Percentiles rank a stretch among this genome's conserved stretches.
phyloP scores from a whole-genome alignment of 768 basidiomycete species.

The Coprinopsis marcescibilis region DNA sequence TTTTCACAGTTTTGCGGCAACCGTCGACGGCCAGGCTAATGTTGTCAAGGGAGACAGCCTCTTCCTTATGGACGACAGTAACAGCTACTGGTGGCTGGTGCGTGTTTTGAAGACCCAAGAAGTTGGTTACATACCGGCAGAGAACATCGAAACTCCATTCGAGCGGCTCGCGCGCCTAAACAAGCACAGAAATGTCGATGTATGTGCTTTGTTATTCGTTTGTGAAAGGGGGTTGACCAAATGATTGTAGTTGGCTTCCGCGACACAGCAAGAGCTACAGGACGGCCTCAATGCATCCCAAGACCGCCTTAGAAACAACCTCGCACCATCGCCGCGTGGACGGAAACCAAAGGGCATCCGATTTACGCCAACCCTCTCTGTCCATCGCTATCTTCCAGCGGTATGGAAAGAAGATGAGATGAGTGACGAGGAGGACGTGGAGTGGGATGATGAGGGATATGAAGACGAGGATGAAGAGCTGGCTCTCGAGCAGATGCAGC shows the following conservation, averaged over 20 bases:
- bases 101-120: conserved; percentile 97
- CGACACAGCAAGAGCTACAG: conserved; percentile 66
- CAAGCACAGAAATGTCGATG: conserved; percentile 96
- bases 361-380: conserved; percentile 63
- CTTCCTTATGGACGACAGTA: conserved; percentile 95
- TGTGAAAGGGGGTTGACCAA: conserved; percentile 8
- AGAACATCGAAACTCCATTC: conserved; percentile 98
- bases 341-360: conserved; percentile 48
- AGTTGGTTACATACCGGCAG: conserved; percentile 97
- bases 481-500: conserved; percentile 44
- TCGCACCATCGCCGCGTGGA: conserved; percentile 43
- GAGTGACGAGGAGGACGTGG: conserved; percentile 56
- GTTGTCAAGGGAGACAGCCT: conserved; percentile 98
- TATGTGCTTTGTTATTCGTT: conserved; percentile 33
- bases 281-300: conserved; percentile 44
- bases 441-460: conserved; percentile 66
- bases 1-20: conserved; percentile 95
- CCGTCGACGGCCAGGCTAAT: conserved; percentile 97
- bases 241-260: conserved; percentile 55
- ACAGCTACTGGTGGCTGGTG: conserved; percentile 99
- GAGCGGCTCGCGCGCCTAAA: conserved; percentile 93
- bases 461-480: conserved; percentile 64
- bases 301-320: conserved; percentile 48
- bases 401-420: conserved; percentile 79
- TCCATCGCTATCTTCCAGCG: conserved; percentile 75